Percentiles rank a stretch among this genome's conserved stretches.
Conservation (phyloP, 2,329 filamentous ascomycete species). For the Ceratocystis cubensis region DNA sequence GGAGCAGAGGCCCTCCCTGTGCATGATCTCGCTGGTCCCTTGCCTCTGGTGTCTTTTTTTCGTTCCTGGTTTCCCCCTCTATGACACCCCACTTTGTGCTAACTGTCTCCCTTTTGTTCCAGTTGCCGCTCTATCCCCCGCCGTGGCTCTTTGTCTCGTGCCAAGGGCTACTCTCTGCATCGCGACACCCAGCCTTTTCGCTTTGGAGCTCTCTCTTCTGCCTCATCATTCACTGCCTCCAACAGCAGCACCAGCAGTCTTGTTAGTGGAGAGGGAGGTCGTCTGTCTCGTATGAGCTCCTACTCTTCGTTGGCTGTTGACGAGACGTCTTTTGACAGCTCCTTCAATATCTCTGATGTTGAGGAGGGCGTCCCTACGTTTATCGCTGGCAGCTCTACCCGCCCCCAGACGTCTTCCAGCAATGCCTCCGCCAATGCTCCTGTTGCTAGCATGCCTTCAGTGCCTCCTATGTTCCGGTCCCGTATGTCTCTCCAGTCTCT, state of each 20-base stretch:
- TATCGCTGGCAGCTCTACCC: conserved; percentile 50
- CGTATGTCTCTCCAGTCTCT: conserved; percentile 15
- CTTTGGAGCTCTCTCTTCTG: conserved; percentile 15
- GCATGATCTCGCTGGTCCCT: neutral
- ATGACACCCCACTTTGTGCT: conserved; percentile 3
- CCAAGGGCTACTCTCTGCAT: conserved; percentile 18
- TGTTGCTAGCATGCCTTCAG: conserved; percentile 31
- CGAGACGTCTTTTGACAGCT: conserved; percentile 17
- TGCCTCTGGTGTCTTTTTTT: no score
- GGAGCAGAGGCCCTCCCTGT: neutral
- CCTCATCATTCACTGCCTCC: conserved; percentile 13
- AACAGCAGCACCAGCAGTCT: conserved; percentile 20
- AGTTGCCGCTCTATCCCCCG: conserved; percentile 15
- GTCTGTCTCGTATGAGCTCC: conserved; percentile 30
- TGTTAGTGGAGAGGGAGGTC: conserved; percentile 25
- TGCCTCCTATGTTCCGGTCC: conserved; percentile 39
- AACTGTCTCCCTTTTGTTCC: conserved; percentile 2
- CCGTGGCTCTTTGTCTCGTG: conserved; percentile 18
- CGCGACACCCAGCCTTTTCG: conserved; percentile 17
- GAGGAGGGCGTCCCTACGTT: conserved; percentile 26
- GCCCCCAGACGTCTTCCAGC: conserved; percentile 39
- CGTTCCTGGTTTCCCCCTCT: neutral
- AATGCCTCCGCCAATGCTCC: conserved; percentile 5
- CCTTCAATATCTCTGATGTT: conserved; percentile 14
- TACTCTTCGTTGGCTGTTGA: conserved; percentile 26